A percentile compares a stretch with the other conserved stretches of the same genome.
Conservation (phyloP, 2,329 filamentous ascomycete genomes). For the Diaporthe australafricana region DNA sequence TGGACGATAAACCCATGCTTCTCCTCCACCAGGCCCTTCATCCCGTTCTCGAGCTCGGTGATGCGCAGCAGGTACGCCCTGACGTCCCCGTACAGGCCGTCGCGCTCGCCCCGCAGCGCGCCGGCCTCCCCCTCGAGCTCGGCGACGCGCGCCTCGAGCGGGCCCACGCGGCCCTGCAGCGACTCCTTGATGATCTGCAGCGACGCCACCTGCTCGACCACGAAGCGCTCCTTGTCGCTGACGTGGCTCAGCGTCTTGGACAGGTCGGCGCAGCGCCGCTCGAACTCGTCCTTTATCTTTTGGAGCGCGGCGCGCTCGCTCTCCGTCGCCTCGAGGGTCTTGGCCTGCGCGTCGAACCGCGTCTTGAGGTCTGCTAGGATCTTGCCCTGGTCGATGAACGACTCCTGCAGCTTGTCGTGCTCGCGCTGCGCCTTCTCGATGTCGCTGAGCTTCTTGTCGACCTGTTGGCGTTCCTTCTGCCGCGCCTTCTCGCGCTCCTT, state of each 20-base stretch:
- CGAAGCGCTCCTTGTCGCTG: slow-evolving; percentile 36
- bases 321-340: slow-evolving; percentile 30
- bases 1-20: slow-evolving; percentile 27
- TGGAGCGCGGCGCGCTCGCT: slow-evolving; percentile 29
- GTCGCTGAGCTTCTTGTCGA: slow-evolving; percentile 31
- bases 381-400: slow-evolving; percentile 37
- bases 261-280: slow-evolving; percentile 35
- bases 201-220: slow-evolving; percentile 36
- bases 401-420: slow-evolving; percentile 33
- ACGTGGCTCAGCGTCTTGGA: slow-evolving; percentile 33
- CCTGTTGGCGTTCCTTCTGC: slow-evolving; percentile 23
- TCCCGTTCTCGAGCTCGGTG: slow-evolving; percentile 39
- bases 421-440: slow-evolving; percentile 34
- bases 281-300: slow-evolving; percentile 35
- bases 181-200: slow-evolving; percentile 40
- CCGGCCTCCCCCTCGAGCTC: slow-evolving; percentile 36
- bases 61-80: slow-evolving; percentile 36
- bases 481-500: slow-evolving; percentile 30
- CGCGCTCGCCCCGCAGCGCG: slow-evolving; percentile 28
- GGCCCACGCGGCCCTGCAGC: slow-evolving; percentile 36
- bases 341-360: slow-evolving; percentile 41
- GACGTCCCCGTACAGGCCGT: slow-evolving; percentile 32
- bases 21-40: slow-evolving; percentile 36
- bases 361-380: slow-evolving; percentile 41
- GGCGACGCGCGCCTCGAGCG: slow-evolving; percentile 39